phyloP scores from a whole-genome alignment of 169 alveolate genomes.

The Toxoplasma gondii region DNA sequence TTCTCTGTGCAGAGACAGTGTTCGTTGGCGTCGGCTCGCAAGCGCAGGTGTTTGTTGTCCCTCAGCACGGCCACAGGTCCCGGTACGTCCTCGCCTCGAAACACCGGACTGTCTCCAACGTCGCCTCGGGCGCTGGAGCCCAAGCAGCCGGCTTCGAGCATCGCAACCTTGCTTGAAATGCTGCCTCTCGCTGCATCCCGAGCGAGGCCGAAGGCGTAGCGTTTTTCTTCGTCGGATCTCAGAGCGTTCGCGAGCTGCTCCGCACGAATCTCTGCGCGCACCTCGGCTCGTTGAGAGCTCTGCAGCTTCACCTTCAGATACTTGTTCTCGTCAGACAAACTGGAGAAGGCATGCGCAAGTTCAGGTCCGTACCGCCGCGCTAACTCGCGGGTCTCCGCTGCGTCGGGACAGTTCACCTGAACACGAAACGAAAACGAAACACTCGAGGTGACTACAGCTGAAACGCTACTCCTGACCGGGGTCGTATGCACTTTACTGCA shows the following conservation, averaged over 20 bases:
- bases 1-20: constrained; percentile 68
- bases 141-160: background rate
- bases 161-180: background rate
- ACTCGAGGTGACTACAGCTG: background rate
- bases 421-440: background rate
- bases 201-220: constrained; percentile 55
- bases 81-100: background rate
- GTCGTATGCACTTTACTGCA: background rate
- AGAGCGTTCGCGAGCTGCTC: constrained; percentile 31
- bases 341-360: constrained; percentile 45
- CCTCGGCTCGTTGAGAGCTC: constrained; percentile 57
- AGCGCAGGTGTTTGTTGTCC: background rate
- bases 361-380: constrained; percentile 61
- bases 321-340: constrained; percentile 63
- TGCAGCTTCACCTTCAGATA: constrained; percentile 60
- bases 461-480: background rate
- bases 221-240: constrained; percentile 44
- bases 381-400: constrained; percentile 56
- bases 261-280: constrained; percentile 23
- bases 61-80: background rate
- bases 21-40: constrained; percentile 25
- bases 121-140: background rate
- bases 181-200: background rate
- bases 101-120: background rate
- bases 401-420: constrained; percentile 65